phyloP scores from a whole-genome alignment of 2,329 filamentous ascomycete genomes.

The Fusarium brevicatenulatum region DNA sequence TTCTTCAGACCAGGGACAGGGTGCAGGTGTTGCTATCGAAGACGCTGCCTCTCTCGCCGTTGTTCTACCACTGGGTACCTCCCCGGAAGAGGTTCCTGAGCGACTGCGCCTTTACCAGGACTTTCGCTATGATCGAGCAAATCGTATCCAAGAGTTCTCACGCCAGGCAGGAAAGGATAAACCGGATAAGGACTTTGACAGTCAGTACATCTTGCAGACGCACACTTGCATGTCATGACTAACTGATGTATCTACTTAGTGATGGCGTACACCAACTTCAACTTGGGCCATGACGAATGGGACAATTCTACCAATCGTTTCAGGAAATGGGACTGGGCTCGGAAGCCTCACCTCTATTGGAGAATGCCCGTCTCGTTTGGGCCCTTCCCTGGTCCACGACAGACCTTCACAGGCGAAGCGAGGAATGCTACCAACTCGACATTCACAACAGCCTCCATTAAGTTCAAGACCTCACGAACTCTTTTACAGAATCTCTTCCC shows the following conservation, averaged over 20 bases:
- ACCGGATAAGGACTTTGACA: conserved; percentile 22
- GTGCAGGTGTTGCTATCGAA: conserved; percentile 73
- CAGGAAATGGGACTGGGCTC: conserved; percentile 29
- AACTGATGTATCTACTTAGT: neutral
- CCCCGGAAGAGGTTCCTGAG: conserved; percentile 59
- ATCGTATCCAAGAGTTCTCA: conserved; percentile 67
- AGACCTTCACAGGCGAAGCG: conserved; percentile 38
- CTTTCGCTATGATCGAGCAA: conserved; percentile 66
- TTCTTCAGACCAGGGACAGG: conserved; percentile 38
- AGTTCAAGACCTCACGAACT: conserved; percentile 62
- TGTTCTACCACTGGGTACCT: conserved; percentile 61
- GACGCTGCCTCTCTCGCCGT: conserved; percentile 69
- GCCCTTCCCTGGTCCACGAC: conserved; percentile 25
- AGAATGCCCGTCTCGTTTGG: conserved; percentile 42
- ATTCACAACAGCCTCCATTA: conserved; percentile 59
- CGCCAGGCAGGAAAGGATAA: conserved; percentile 57
- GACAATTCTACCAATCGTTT: conserved; percentile 24
- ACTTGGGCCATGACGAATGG: conserved; percentile 38
- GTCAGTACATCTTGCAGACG: neutral
- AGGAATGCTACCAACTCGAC: neutral
- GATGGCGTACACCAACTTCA: conserved; percentile 29
- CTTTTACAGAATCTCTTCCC: conserved; percentile 53
- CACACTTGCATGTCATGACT: fast-evolving
- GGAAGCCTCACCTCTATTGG: conserved; percentile 27
- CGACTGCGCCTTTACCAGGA: conserved; percentile 69